A percentile compares a stretch with the other conserved stretches of the same genome.
These are phyloP conservation scores for Wickerhamiella lipophila DNA, from an alignment of 805 yeast species.

Conservation along the genomic window DNA sequence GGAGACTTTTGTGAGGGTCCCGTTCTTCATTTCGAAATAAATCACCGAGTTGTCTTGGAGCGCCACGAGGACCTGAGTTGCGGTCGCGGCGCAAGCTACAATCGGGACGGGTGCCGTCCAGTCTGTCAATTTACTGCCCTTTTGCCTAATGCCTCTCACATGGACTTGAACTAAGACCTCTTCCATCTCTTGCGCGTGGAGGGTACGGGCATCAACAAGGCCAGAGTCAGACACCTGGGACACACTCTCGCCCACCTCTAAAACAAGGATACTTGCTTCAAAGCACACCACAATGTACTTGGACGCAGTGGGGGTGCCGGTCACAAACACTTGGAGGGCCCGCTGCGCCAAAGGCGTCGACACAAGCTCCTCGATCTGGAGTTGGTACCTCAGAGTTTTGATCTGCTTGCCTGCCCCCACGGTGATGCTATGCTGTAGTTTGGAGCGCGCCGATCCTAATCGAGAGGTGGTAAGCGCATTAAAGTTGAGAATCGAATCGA, in stretches of 20 bases:
- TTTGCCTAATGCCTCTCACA: constrained; percentile 53
- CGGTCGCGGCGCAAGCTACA: constrained; percentile 46
- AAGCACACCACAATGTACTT: constrained; percentile 55
- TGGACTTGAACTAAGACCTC: constrained; percentile 60
- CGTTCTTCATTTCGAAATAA: constrained; percentile 68
- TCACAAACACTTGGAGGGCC: constrained; percentile 52
- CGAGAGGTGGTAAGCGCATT: neutral
- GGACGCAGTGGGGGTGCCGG: constrained; percentile 37
- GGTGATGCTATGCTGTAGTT: neutral
- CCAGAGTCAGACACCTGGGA: constrained; percentile 62
- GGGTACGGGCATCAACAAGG: constrained; percentile 43
- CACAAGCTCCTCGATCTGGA: constrained; percentile 49
- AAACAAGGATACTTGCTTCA: constrained; percentile 52
- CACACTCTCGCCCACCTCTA: constrained; percentile 68
- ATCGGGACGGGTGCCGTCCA: constrained; percentile 74
- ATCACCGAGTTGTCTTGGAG: constrained; percentile 62
- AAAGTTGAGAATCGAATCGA: neutral
- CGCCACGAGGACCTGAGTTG: constrained; percentile 55
- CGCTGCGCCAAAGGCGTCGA: constrained; percentile 55
- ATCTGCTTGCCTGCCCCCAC: constrained; percentile 25
- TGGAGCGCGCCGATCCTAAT: constrained; percentile 4
- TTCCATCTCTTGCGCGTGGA: constrained; percentile 62
- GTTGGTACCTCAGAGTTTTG: constrained; percentile 42
- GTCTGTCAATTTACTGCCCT: constrained; percentile 35
- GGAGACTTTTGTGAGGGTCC: constrained; percentile 58